Conservation (phyloP, 768 basidiomycete genomes). For the Tricholoma sp. region DNA sequence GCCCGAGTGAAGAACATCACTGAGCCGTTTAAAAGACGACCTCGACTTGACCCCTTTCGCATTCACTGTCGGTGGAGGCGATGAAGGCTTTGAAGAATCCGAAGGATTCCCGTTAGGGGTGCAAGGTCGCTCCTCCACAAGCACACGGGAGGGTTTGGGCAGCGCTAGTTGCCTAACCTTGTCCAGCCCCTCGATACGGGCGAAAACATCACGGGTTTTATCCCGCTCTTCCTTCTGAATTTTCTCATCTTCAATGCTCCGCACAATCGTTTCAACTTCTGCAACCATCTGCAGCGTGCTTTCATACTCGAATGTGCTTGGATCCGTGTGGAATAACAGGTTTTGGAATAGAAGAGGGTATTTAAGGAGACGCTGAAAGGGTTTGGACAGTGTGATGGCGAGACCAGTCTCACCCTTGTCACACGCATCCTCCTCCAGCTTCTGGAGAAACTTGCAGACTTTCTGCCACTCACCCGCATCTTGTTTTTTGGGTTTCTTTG, state of each 20-base stretch:
- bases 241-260: slow-evolving; percentile 98
- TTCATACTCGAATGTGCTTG: slow-evolving; percentile 96
- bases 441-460: slow-evolving; percentile 67
- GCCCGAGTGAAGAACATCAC: slow-evolving; percentile 72
- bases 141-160: slow-evolving; percentile 83
- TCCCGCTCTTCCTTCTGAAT: slow-evolving; percentile 94
- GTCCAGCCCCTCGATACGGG: slow-evolving; percentile 93
- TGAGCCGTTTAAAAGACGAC: slow-evolving; percentile 83
- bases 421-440: slow-evolving; percentile 72
- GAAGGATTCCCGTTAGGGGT: slow-evolving; percentile 24
- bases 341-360: slow-evolving; percentile 98
- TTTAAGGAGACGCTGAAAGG: slow-evolving; percentile 94
- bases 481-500: slow-evolving; percentile 79
- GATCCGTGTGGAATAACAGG: slow-evolving; percentile 93
- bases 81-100: slow-evolving; percentile 30
- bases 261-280: slow-evolving; percentile 93
- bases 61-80: slow-evolving; percentile 36
- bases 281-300: slow-evolving; percentile 94
- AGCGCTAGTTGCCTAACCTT: slow-evolving; percentile 88
- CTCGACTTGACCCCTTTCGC: slow-evolving; percentile 73
- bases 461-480: slow-evolving; percentile 75
- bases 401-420: slow-evolving; percentile 93
- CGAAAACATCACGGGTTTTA: slow-evolving; percentile 91
- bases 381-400: slow-evolving; percentile 93
- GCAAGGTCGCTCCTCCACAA: slow-evolving; percentile 75